Conservation (phyloP, 140 eudicot genomes). For the Ambrosia hybrid region DNA sequence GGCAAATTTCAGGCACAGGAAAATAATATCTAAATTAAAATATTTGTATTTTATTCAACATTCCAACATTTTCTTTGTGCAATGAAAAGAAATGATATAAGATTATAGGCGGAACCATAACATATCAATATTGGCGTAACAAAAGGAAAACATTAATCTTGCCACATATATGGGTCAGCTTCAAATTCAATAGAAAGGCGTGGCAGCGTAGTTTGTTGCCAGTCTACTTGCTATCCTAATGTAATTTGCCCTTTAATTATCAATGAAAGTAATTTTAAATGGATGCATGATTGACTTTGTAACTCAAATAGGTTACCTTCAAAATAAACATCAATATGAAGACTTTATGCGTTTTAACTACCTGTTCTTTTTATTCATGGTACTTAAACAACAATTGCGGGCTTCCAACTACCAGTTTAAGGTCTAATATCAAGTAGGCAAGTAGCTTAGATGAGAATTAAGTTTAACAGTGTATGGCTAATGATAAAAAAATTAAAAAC, state of each 20-base stretch:
- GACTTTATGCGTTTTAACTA: background rate
- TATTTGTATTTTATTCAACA: background rate
- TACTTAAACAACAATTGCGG: background rate
- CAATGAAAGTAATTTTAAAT: background rate
- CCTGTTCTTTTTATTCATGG: background rate
- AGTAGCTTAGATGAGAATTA: background rate
- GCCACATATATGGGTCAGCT: slow-evolving; percentile 9
- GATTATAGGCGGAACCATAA: background rate
- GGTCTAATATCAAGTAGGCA: no score
- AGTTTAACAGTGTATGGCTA: no score
- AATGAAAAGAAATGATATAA: background rate
- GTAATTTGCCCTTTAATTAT: background rate
- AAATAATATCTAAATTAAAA: background rate
- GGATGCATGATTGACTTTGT: background rate
- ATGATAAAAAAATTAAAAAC: no score
- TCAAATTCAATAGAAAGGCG: background rate
- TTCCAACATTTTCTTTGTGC: background rate
- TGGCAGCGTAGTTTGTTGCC: no score
- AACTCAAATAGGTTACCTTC: background rate
- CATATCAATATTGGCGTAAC: background rate
- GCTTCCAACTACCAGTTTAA: no score
- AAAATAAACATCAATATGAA: background rate
- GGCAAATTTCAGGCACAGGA: background rate
- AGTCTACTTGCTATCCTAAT: no score
- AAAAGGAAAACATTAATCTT: background rate